Percentiles rank a stretch among this genome's conserved stretches.
These are phyloP conservation scores for Didymella exigua DNA, from an alignment of 2,329 filamentous ascomycete species.

Conservation along the genomic window DNA sequence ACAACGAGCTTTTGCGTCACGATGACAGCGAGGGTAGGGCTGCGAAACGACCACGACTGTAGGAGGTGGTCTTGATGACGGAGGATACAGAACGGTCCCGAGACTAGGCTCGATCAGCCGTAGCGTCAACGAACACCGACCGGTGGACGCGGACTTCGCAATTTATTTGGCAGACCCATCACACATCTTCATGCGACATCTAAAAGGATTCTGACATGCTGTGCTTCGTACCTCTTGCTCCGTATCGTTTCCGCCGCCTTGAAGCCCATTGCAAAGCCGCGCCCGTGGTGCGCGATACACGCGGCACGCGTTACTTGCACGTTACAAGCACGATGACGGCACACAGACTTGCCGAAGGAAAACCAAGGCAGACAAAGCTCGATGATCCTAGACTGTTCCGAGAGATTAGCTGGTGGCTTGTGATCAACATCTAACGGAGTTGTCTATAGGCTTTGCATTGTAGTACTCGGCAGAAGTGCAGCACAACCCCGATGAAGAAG, in stretches of 20 bases:
- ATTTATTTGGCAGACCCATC: not conserved
- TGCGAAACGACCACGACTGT: not conserved
- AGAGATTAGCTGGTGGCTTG: not conserved
- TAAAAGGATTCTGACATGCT: not conserved
- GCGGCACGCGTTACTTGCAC: not conserved
- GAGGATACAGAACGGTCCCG: not conserved
- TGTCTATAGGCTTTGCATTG: not conserved
- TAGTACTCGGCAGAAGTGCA: not conserved
- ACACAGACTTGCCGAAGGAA: not conserved
- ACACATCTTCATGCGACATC: not conserved
- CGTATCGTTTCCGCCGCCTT: not conserved
- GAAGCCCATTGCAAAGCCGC: too few relatives aligned
- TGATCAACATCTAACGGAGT: not conserved
- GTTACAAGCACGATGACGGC: not conserved
- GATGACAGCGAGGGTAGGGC: not conserved
- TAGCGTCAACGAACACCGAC: not conserved
- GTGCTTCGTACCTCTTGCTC: not conserved
- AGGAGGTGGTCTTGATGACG: not conserved
- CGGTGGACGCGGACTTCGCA: not conserved
- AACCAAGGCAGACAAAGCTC: not conserved
- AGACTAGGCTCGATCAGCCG: not conserved
- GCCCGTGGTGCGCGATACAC: not conserved
- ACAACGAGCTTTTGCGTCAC: not conserved
- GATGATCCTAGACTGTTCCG: not conserved
- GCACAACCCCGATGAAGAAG: slow-evolving; percentile 9